Percentiles rank a stretch among this genome's conserved stretches.
These are phyloP conservation scores for Rosa hybrid DNA, from an alignment of 331 rosid genomes.

Conservation along the genomic window DNA sequence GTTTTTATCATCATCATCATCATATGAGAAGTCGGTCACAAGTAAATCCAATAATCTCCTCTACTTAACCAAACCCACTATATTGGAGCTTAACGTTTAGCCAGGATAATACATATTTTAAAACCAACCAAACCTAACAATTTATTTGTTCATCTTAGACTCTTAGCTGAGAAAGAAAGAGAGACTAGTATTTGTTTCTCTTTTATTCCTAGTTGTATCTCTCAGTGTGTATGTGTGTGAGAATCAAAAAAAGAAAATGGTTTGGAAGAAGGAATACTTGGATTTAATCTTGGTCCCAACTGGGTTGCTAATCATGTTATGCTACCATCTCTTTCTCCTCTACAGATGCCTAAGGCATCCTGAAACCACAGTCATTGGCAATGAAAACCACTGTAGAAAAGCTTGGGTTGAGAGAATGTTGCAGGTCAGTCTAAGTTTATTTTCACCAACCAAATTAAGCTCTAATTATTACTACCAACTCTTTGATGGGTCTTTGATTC, in stretches of 20 bases:
- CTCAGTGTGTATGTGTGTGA: neutral
- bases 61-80: conserved; percentile 18
- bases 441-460: neutral
- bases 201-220: neutral
- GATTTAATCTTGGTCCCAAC: conserved; percentile 20
- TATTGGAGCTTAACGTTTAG: neutral
- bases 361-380: conserved; percentile 22
- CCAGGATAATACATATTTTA: neutral
- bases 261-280: conserved; percentile 20
- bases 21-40: neutral
- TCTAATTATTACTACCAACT: neutral
- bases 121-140: conserved; percentile 8
- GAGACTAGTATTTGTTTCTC: neutral
- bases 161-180: neutral
- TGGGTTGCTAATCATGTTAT: conserved; percentile 17
- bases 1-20: neutral
- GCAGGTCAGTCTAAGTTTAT: neutral
- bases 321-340: conserved; percentile 21
- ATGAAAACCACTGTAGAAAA: conserved; percentile 23
- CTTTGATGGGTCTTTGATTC: neutral
- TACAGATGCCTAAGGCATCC: conserved; percentile 16
- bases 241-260: neutral
- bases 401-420: conserved; percentile 31
- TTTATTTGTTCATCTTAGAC: neutral
- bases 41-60: neutral